Evolutionary conservation across 768 basidiomycete genomes (phyloP), one percentile per base, ranked within the genome.

Genomic region (Calocybe indica): DNA sequence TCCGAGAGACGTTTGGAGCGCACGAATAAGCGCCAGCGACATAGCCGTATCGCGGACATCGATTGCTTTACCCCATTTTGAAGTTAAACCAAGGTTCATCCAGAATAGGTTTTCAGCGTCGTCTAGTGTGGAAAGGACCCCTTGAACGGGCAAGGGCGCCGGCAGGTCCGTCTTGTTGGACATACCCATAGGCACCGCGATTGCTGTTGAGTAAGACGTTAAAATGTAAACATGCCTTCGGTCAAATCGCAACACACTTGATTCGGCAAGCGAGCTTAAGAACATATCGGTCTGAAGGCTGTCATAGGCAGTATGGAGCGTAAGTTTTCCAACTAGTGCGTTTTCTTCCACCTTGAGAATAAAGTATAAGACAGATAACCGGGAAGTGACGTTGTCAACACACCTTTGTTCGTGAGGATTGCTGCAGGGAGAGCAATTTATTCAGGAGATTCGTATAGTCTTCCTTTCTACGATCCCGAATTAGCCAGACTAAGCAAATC

Each of bases 231-330:
- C 22, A 22, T 22, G 22, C 22, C 22, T 22, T 22, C 22, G 4
- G 22, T 22, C 22, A 22, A 22, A 22, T 22, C 22, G 22, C 22
- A 22, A 22, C 22, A 22, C 57, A 95, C 93, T 84, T 1, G 95
- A 95, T 61, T 98, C 95, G 0, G 85, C 78, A 15, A 97, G 68
- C 12, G 93, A 93, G 58, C 85, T 92, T 49, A 96, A 71, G 61
- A 93, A 88, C 71, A 96, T 88, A 60, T 97, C 93, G 0, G 80
- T 75, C 31, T 80, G 79, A 70, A 95, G 91, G 6, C 81, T 82
- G 34, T 76, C 75, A 54, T 93, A 83, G 1, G 86, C 87, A 28
- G 83, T 78, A 45, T 88, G 81, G 29, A 97, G 66, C 1, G 82
- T 83, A n/a, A 95, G 67, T 53, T 79, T 83, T 0, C 85, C 93